These are phyloP conservation scores for Lactuca saligna DNA, from an alignment of 129 eudicot genomes.

Conservation along the genomic window DNA sequence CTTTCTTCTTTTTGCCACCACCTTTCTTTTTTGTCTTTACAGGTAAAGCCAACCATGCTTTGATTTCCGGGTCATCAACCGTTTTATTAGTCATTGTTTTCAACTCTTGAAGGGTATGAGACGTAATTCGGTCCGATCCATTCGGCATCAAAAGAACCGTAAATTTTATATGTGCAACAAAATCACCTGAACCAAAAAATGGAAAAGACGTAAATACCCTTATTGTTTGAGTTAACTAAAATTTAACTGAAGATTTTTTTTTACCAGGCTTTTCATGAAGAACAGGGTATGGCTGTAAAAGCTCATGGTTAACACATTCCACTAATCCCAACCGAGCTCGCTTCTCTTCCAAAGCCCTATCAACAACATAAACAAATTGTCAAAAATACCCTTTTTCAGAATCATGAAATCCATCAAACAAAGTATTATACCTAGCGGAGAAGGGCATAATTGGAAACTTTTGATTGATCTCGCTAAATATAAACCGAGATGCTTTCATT, in stretches of 20 bases:
- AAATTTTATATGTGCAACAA: slow-evolving; percentile 83
- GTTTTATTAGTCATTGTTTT: slow-evolving; percentile 57
- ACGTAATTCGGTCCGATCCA: slow-evolving; percentile 81
- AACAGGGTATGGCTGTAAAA: slow-evolving; percentile 94
- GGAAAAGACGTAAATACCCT: neutral
- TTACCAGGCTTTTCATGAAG: slow-evolving; percentile 91
- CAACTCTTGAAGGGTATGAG: slow-evolving; percentile 75
- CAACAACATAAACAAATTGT: slow-evolving; percentile 7
- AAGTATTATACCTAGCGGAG: slow-evolving; percentile 62
- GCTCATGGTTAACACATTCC: slow-evolving; percentile 94
- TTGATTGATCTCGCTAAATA: slow-evolving; percentile 87
- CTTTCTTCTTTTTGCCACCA: slow-evolving; percentile 98
- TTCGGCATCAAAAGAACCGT: slow-evolving; percentile 89
- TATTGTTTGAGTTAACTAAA: neutral
- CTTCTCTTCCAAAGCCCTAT: slow-evolving; percentile 89
- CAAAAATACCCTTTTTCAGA: neutral
- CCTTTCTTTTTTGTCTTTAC: slow-evolving; percentile 80
- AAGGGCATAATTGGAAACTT: slow-evolving; percentile 98
- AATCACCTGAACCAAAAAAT: slow-evolving; percentile 57
- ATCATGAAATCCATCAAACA: too few relatives aligned
- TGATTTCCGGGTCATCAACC: slow-evolving; percentile 71
- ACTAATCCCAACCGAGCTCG: slow-evolving; percentile 81
- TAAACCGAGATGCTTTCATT: slow-evolving; percentile 97
- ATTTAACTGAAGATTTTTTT: slow-evolving; percentile 5
- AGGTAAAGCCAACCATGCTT: slow-evolving; percentile 71